Evolutionary conservation across 176 grass and related monocot species (phyloP).

Genomic region (Triticum dicoccoides): DNA sequence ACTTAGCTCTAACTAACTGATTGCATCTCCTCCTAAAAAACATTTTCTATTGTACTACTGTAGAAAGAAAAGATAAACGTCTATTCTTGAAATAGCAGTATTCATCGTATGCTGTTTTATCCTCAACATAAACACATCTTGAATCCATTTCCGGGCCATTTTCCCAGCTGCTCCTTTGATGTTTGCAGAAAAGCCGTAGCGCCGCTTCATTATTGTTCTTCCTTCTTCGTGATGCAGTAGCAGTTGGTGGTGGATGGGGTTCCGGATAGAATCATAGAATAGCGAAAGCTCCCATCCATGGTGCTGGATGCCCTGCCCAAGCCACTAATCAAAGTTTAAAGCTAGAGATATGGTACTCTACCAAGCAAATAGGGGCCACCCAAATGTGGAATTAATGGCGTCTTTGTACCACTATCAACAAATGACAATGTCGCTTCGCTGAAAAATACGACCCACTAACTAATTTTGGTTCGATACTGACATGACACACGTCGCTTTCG

Average conservation of each 20-base stretch:
- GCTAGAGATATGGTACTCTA: not conserved
- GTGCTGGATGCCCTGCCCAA: not conserved
- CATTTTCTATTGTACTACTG: not conserved
- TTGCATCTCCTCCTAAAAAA: not conserved
- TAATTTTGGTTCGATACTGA: not conserved
- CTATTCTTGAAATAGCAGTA: not conserved
- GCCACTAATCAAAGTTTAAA: not conserved
- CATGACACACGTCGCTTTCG: not conserved
- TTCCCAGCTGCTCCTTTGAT: not conserved
- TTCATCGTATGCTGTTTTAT: not conserved
- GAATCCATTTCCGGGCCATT: not conserved
- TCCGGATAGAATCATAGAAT: slow-evolving; percentile 13
- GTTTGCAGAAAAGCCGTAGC: not conserved
- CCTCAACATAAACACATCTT: not conserved
- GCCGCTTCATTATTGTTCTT: not conserved
- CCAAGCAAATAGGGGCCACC: not conserved
- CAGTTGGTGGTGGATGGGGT: not conserved
- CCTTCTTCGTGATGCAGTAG: not conserved
- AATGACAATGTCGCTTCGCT: not conserved
- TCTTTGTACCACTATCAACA: not conserved
- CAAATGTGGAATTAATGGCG: not conserved
- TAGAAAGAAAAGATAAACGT: not conserved
- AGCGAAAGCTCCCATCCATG: not conserved
- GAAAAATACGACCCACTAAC: no score
- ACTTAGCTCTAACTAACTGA: not conserved